Evolutionary conservation across 352 stramenopile species (phyloP).

Genomic region (Aphanomyces astaci): DNA sequence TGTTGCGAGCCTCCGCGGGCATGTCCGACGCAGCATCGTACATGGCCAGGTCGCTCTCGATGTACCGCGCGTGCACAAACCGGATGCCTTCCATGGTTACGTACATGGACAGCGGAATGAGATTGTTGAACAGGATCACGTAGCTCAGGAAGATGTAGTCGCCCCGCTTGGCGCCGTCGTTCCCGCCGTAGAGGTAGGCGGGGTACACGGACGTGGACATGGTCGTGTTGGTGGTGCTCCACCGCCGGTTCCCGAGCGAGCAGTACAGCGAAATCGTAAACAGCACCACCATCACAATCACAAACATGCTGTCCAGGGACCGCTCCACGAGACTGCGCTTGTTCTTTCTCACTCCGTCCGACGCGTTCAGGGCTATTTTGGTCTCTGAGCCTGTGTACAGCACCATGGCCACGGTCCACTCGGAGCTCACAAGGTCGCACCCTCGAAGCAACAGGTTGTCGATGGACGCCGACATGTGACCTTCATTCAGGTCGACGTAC

Average conservation of each 20-base stretch:
- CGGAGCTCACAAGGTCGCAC: conserved; percentile 74
- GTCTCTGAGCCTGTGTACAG: conserved; percentile 80
- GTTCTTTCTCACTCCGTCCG: conserved; percentile 43
- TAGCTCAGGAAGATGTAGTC: conserved; percentile 87
- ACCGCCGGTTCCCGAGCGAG: conserved; percentile 79
- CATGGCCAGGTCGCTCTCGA: conserved; percentile 81
- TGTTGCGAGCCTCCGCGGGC: conserved; percentile 74
- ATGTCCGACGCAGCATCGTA: conserved; percentile 64
- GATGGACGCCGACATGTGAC: conserved; percentile 32
- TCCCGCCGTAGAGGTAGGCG: not conserved
- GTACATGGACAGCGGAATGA: conserved; percentile 85
- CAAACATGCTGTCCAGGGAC: conserved; percentile 83
- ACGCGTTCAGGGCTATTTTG: conserved; percentile 82
- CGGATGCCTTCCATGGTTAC: conserved; percentile 86
- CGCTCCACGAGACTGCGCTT: conserved; percentile 84
- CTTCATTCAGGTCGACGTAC: not conserved
- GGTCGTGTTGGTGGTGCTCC: conserved; percentile 37
- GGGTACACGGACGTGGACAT: conserved; percentile 22
- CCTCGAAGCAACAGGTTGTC: conserved; percentile 82
- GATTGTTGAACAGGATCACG: conserved; percentile 85
- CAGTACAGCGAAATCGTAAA: conserved; percentile 79
- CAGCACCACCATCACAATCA: conserved; percentile 77
- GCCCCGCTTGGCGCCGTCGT: conserved; percentile 29
- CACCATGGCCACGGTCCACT: conserved; percentile 79
- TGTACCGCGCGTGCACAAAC: conserved; percentile 79